Evolutionary conservation across 176 grass and related monocot genomes (phyloP).

Genomic region (Triticum aestivum): DNA sequence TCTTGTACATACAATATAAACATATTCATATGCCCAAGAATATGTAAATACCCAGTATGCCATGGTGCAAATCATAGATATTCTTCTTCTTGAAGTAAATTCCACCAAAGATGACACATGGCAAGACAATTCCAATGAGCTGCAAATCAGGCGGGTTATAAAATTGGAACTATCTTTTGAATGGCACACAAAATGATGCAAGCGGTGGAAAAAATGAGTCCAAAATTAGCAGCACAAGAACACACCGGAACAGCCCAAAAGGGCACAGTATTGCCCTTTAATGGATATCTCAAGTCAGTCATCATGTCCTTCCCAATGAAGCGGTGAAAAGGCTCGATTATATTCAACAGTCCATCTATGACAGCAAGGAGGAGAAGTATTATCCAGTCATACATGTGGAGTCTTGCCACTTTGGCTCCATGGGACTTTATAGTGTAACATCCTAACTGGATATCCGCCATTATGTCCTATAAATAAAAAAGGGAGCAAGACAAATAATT

Average conservation of each 20-base stretch:
- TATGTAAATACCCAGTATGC: constrained; percentile 70
- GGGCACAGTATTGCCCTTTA: constrained; percentile 76
- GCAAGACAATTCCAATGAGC: constrained; percentile 76
- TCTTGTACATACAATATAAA: background rate
- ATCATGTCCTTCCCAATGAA: constrained; percentile 90
- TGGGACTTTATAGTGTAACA: constrained; percentile 70
- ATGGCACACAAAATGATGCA: constrained; percentile 23
- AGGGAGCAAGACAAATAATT: constrained; percentile 24
- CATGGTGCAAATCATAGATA: constrained; percentile 94
- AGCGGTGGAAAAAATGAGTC: background rate
- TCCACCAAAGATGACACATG: constrained; percentile 52
- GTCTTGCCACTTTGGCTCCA: constrained; percentile 60
- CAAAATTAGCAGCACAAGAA: constrained; percentile 17
- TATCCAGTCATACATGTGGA: constrained; percentile 88
- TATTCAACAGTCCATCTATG: constrained; percentile 61
- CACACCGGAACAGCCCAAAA: constrained; percentile 86
- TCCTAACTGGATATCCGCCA: constrained; percentile 67
- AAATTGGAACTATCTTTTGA: background rate
- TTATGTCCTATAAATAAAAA: constrained; percentile 38
- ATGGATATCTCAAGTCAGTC: constrained; percentile 76
- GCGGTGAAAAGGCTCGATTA: constrained; percentile 80
- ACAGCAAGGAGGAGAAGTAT: constrained; percentile 72
- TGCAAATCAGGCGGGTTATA: constrained; percentile 43
- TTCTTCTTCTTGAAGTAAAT: constrained; percentile 94
- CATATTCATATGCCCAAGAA: background rate